Evolutionary conservation across 1,139 yeast genomes (phyloP), one percentile per base, ranked within the genome.

Genomic region (Nematodospora anomalae): DNA sequence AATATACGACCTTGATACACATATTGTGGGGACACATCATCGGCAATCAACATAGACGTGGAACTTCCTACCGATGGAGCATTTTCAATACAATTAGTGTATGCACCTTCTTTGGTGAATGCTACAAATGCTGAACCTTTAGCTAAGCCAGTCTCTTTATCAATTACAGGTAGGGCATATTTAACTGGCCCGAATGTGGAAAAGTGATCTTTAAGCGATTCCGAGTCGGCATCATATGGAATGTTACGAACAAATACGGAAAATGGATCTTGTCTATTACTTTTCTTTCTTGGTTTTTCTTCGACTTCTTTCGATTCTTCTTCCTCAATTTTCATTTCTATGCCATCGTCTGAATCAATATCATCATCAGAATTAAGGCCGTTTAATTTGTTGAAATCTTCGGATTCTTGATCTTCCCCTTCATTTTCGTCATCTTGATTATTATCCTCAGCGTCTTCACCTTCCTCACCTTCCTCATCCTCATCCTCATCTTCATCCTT

Each of bases 41-140:
- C 98, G 8, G 97, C 85, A 45, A 92, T 81, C 49, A 92, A 74
- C 50, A 92, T 65, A 2, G 97, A 87, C 2, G 90, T 77, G 2
- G 88, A 67, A 8, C 82, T 78, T 7, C 82, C 77, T n/a, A 79
- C 73, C 22, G 77, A 73, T 23, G 97, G 97, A 0, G 97, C 96
- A 50, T 79, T 74, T 4, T 71, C 71, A 28, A 90, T 61, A 63
- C 97, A 92, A 37, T 74, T 73, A 22, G 72, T 69, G 51, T 79
- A 86, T 3, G 86, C 78, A 4, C 72, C 79, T 43, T 77, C 79
- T 23, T 73, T 67, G 37, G 58, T 61, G 57, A 92, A 92, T 0
- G 96, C 96, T 30, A 92, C 96, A 57, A 92, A 92, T 0, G 97
- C 99, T 1, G 96, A 84, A 39, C 99, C 99, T 57, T 75, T 86